These are phyloP conservation scores for Arabidopsis thaliana DNA, from an alignment of 345 rosid species.

Conservation along the genomic window DNA sequence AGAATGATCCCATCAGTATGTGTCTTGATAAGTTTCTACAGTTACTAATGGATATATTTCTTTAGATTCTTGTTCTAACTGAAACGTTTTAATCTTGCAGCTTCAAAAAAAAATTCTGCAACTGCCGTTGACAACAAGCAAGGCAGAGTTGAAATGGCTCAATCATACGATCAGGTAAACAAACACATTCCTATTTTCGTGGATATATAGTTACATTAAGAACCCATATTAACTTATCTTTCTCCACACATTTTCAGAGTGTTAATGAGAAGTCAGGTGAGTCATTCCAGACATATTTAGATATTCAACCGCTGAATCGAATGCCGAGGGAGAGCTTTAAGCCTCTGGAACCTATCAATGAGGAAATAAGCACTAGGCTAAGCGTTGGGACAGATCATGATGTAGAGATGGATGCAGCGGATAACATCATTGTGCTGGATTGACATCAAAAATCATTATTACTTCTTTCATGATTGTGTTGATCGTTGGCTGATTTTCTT, in stretches of 20 bases:
- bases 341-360: no score
- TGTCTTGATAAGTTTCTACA: not conserved
- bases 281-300: conserved; percentile 30
- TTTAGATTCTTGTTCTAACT: not conserved
- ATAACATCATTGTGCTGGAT: conserved; percentile 15
- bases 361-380: no score
- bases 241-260: no score
- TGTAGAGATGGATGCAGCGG: not conserved
- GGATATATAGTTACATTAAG: no score
- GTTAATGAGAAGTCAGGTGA: no score
- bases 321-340: conserved; percentile 46
- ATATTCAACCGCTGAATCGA: conserved; percentile 26
- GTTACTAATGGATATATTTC: not conserved
- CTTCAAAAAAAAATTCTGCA: not conserved
- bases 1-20: conserved; percentile 52
- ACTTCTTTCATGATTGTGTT: not conserved
- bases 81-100: not conserved
- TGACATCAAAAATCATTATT: not conserved
- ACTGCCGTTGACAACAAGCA: not conserved
- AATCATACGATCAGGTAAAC: no score
- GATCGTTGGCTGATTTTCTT: not conserved
- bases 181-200: no score
- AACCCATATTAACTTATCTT: no score
- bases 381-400: no score
- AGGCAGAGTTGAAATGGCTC: not conserved